phyloP scores from a whole-genome alignment of 306 rosid species.

The Dalbergia oliveri region DNA sequence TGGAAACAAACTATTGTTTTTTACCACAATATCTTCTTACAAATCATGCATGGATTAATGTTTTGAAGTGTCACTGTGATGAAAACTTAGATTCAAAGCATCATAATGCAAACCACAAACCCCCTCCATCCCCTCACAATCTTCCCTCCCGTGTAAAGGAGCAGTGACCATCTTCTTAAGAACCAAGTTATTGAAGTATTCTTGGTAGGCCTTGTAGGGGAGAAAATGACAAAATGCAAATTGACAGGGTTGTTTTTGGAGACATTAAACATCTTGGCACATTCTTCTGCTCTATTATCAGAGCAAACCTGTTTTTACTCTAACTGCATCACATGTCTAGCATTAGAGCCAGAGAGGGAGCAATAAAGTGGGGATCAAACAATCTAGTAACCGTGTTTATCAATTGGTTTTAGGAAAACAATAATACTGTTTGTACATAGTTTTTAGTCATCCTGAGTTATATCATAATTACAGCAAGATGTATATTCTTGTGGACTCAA shows the following conservation, averaged over 20 bases:
- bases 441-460: no score
- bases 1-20: conserved; percentile 36
- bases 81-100: conserved; percentile 14
- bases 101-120: conserved; percentile 26
- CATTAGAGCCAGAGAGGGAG: background rate
- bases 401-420: no score
- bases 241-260: background rate
- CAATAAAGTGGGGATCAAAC: background rate
- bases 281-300: background rate
- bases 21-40: conserved; percentile 21
- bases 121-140: background rate
- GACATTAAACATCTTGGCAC: background rate
- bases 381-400: background rate
- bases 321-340: background rate
- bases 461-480: no score
- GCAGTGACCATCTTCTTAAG: background rate
- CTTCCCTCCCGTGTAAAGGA: background rate
- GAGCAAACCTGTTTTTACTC: background rate
- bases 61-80: background rate
- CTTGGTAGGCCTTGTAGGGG: background rate
- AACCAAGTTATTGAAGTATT: background rate
- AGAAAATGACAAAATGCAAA: background rate
- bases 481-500: no score
- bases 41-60: conserved; percentile 26
- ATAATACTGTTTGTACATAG: no score